Evolutionary conservation across 2,329 filamentous ascomycete genomes (phyloP).

Genomic region (Ceratocystis alfenasii): DNA sequence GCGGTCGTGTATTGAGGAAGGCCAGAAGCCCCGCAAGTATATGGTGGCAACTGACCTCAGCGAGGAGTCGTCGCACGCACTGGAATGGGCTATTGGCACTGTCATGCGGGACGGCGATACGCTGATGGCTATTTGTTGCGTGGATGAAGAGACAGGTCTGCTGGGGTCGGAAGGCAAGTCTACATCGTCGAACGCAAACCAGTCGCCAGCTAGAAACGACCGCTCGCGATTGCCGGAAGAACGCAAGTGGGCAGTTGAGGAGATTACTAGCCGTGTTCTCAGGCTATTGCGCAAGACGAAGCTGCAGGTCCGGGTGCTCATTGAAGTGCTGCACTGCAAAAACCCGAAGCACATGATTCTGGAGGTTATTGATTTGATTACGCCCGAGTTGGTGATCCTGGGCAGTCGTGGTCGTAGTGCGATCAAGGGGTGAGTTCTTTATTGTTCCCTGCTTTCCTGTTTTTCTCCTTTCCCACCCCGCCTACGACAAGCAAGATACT

Average conservation of each 20-base stretch:
- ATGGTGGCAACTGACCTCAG: constrained; percentile 92
- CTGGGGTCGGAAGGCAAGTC: constrained; percentile 24
- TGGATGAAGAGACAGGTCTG: constrained; percentile 73
- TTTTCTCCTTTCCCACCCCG: neutral
- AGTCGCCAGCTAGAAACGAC: constrained; percentile 29
- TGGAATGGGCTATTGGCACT: constrained; percentile 96
- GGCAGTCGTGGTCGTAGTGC: constrained; percentile 85
- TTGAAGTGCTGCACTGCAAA: constrained; percentile 97
- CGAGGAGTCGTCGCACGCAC: constrained; percentile 82
- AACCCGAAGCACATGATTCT: constrained; percentile 92
- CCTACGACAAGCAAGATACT: neutral
- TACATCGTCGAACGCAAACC: constrained; percentile 20
- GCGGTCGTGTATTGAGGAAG: constrained; percentile 64
- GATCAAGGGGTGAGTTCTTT: constrained; percentile 65
- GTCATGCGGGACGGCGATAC: constrained; percentile 91
- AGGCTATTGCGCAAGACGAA: constrained; percentile 79
- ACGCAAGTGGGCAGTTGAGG: constrained; percentile 64
- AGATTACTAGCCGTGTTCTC: constrained; percentile 75
- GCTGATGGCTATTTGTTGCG: constrained; percentile 81
- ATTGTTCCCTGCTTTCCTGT: neutral
- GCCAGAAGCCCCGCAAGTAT: constrained; percentile 74
- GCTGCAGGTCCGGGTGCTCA: constrained; percentile 81
- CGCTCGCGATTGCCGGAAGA: constrained; percentile 60
- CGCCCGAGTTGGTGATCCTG: constrained; percentile 83
- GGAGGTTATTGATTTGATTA: constrained; percentile 88